These are phyloP conservation scores for Toxicodendron radicans DNA, from an alignment of 345 rosid genomes.

Conservation along the genomic window DNA sequence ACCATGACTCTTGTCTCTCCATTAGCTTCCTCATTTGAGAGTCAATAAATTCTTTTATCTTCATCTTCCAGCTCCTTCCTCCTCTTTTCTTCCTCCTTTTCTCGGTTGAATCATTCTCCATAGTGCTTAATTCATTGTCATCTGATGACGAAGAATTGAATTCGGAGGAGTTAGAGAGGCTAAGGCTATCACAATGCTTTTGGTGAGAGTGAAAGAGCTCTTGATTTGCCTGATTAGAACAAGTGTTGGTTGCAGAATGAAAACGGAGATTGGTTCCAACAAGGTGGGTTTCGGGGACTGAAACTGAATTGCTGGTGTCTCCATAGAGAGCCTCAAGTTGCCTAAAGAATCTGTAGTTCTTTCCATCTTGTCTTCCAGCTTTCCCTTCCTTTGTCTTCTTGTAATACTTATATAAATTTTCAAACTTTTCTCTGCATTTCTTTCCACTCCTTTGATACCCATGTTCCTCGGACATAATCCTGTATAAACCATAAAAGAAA, in stretches of 20 bases:
- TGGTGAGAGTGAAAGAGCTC: conserved; percentile 34
- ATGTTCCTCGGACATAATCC: conserved; percentile 93
- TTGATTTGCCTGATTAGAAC: conserved; percentile 27
- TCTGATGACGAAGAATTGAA: conserved; percentile 69
- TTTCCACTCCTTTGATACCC: conserved; percentile 95
- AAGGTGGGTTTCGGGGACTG: conserved; percentile 52
- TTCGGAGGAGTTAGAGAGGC: conserved; percentile 73
- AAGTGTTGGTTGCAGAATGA: conserved; percentile 32
- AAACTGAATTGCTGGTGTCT: conserved; percentile 47
- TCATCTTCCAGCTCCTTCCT: conserved; percentile 64
- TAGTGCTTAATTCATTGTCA: conserved; percentile 38
- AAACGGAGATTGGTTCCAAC: conserved; percentile 36
- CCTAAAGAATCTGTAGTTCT: conserved; percentile 90
- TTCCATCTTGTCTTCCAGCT: conserved; percentile 97
- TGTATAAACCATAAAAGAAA: conserved; percentile 7
- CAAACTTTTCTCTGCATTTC: conserved; percentile 98
- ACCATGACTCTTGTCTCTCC: conserved; percentile 88
- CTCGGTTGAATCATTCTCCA: conserved; percentile 44
- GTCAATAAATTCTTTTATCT: conserved; percentile 84
- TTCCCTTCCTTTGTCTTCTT: conserved; percentile 98
- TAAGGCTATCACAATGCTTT: conserved; percentile 65
- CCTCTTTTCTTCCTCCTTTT: conserved; percentile 53
- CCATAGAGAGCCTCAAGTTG: conserved; percentile 98
- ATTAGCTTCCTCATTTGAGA: conserved; percentile 71
- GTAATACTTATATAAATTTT: conserved; percentile 95